These are phyloP conservation scores for Udeniomyces megalosporus DNA, from an alignment of 768 basidiomycete species.

Conservation along the genomic window DNA sequence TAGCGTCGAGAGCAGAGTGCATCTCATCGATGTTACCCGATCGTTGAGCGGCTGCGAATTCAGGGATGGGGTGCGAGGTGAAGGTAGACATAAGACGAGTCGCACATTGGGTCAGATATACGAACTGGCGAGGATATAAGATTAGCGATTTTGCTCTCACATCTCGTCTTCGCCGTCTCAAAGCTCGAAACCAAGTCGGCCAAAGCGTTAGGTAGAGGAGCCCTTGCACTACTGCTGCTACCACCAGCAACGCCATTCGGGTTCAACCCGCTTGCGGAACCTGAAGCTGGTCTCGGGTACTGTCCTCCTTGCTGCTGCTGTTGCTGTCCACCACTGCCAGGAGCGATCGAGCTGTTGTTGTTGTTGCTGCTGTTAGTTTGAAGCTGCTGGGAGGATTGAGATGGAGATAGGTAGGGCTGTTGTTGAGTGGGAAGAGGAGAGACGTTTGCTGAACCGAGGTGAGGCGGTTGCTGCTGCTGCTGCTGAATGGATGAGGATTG, in stretches of 20 bases:
- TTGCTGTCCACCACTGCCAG: conserved; percentile 6
- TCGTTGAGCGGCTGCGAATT: conserved; percentile 50
- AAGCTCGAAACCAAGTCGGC: conserved; percentile 88
- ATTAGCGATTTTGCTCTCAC: too few relatives aligned
- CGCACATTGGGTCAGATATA: too few relatives aligned
- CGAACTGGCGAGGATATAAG: too few relatives aligned
- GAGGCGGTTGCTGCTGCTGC: background rate
- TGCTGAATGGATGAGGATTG: too few relatives aligned
- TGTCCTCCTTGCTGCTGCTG: conserved; percentile 14
- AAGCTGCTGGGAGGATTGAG: background rate
- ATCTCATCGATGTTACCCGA: conserved; percentile 78
- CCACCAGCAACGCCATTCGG: too few relatives aligned
- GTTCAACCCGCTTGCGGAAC: too few relatives aligned
- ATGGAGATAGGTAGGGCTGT: background rate
- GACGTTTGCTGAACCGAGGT: background rate
- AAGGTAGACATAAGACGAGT: background rate
- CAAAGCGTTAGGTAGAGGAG: conserved; percentile 48
- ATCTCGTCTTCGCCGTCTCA: conserved; percentile 91
- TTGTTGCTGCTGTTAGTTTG: conserved; percentile 14
- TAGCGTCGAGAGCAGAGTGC: conserved; percentile 83
- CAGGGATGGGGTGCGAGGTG: background rate
- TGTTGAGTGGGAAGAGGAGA: background rate
- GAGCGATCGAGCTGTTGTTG: background rate
- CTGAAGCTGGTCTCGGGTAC: conserved; percentile 14
- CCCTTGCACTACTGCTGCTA: too few relatives aligned